Conservation (phyloP, 2,329 filamentous ascomycete species). For the Annulohypoxylon truncatum region DNA sequence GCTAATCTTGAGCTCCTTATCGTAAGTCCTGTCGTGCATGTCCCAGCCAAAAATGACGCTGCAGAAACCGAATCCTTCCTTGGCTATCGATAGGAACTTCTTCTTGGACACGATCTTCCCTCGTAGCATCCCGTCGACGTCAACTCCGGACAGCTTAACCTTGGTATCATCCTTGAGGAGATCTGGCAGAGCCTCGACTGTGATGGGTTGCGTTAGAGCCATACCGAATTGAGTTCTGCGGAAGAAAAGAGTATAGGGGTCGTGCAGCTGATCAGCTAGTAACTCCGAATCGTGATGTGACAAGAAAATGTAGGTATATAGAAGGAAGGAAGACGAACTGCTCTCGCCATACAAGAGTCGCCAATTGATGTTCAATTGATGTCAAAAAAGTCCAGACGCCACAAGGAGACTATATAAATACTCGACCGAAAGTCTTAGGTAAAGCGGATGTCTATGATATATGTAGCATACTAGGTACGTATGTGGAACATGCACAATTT, state of each 20-base stretch:
- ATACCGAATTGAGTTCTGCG: conserved; percentile 34
- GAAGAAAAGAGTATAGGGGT: not conserved
- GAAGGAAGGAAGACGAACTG: conserved; percentile 18
- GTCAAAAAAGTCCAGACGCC: not conserved
- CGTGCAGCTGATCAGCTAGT: not conserved
- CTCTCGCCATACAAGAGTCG: conserved; percentile 20
- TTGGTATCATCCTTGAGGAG: conserved; percentile 73
- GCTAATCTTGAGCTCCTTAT: conserved; percentile 78
- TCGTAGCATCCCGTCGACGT: conserved; percentile 80
- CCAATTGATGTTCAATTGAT: not conserved
- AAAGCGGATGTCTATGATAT: not conserved
- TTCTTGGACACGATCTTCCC: conserved; percentile 86
- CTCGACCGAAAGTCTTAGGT: not conserved
- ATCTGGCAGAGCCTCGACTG: conserved; percentile 68
- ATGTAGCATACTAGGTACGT: not conserved
- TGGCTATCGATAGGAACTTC: conserved; percentile 81
- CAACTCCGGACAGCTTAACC: conserved; percentile 81
- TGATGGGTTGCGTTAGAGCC: conserved; percentile 55
- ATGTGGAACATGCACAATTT: not conserved
- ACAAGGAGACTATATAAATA: not conserved
- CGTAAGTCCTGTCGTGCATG: conserved; percentile 86
- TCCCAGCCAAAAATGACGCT: conserved; percentile 89
- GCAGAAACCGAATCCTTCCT: conserved; percentile 84
- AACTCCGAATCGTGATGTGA: not conserved
- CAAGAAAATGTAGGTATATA: conserved; percentile 5